phyloP scores from a whole-genome alignment of 768 basidiomycete genomes.

The Lactarius hatsudake region DNA sequence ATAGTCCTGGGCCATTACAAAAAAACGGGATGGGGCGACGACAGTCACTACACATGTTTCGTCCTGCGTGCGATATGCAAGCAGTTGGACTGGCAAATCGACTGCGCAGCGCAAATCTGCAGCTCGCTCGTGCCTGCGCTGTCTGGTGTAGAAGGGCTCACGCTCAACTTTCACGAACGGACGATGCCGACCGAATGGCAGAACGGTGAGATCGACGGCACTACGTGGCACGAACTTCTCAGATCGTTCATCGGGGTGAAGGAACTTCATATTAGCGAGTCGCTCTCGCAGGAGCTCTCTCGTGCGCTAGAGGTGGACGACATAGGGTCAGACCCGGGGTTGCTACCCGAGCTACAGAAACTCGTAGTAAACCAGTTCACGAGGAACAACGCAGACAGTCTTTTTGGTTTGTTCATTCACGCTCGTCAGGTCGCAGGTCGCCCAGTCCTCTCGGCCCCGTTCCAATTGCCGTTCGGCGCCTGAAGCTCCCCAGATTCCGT shows the following conservation, averaged over 20 bases:
- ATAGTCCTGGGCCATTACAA: neutral
- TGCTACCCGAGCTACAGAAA: neutral
- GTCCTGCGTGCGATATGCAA: neutral
- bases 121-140: neutral
- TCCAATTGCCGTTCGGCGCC: too few species aligned
- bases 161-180: neutral
- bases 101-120: neutral
- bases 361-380: neutral
- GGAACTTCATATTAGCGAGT: neutral
- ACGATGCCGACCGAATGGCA: neutral
- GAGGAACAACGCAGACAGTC: too few species aligned
- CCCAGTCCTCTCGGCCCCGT: too few species aligned
- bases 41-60: neutral
- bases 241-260: neutral
- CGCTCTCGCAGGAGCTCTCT: neutral
- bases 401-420: neutral
- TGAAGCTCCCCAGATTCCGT: too few species aligned
- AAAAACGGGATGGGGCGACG: too few species aligned
- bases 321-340: neutral
- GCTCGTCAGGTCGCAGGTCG: neutral
- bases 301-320: neutral
- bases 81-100: constrained; percentile 8
- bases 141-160: neutral
- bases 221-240: neutral
- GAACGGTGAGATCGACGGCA: neutral